Evolutionary conservation across 768 basidiomycete species (phyloP).

Genomic region (Erythrobasidium yunnanense): DNA sequence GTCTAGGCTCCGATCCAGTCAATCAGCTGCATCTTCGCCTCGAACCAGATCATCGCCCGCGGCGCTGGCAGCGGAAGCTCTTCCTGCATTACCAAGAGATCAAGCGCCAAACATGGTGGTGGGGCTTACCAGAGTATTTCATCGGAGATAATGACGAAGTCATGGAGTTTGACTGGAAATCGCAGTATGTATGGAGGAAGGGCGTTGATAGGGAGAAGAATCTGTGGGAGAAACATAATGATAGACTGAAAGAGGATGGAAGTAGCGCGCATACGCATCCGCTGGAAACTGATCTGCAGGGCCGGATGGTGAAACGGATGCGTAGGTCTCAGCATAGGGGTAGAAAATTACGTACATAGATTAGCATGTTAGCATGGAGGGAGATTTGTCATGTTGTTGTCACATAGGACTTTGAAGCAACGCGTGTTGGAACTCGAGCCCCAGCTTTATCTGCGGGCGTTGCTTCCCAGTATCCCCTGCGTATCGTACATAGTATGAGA

Average conservation of each 20-base stretch:
- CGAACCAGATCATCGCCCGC: slow-evolving; percentile 15
- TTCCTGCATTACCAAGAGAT: slow-evolving; percentile 22
- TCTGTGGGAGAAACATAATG: not conserved
- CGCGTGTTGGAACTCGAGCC: no score
- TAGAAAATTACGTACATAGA: no score
- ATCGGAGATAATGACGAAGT: slow-evolving; percentile 17
- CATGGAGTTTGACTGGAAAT: slow-evolving; percentile 22
- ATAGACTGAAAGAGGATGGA: slow-evolving; percentile 5
- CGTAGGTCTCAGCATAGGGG: not conserved
- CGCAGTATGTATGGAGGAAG: slow-evolving; percentile 10
- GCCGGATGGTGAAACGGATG: not conserved
- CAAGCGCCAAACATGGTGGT: slow-evolving; percentile 18
- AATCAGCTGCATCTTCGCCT: not conserved
- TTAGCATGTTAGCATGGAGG: no score
- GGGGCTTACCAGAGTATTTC: slow-evolving; percentile 3
- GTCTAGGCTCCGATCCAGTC: not conserved
- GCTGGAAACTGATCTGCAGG: not conserved
- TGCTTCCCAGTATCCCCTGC: no score
- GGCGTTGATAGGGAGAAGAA: not conserved
- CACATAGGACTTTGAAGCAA: no score
- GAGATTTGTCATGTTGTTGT: no score
- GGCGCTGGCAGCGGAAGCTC: slow-evolving; percentile 19
- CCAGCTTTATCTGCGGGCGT: no score
- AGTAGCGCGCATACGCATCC: not conserved
- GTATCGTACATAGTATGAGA: no score